phyloP scores from a whole-genome alignment of 208 protist genomes.

The Leishmania aethiopica region DNA sequence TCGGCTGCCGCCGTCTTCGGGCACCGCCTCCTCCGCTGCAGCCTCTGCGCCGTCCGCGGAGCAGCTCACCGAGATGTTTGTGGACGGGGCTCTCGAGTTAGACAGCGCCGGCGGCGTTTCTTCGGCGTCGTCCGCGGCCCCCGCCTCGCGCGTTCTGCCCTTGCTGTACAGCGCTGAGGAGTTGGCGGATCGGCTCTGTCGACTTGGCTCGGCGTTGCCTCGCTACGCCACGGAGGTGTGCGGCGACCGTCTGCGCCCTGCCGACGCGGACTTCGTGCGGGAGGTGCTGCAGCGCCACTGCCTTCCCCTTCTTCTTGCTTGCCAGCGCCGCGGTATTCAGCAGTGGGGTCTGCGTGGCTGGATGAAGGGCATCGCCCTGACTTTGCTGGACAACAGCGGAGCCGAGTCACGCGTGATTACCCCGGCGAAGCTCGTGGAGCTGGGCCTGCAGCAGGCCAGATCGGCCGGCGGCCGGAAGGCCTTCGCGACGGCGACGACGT shows the following conservation, averaged over 20 bases:
- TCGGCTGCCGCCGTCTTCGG: not conserved
- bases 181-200: slow-evolving; percentile 63
- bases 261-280: slow-evolving; percentile 21
- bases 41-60: not conserved
- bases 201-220: slow-evolving; percentile 52
- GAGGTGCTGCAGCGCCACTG: slow-evolving; percentile 40
- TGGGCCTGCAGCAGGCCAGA: slow-evolving; percentile 10
- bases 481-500: slow-evolving; percentile 22
- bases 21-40: not conserved
- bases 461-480: slow-evolving; percentile 12
- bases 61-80: slow-evolving; percentile 19
- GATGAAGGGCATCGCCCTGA: slow-evolving; percentile 25
- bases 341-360: slow-evolving; percentile 47
- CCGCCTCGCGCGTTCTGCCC: not conserved
- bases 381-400: slow-evolving; percentile 34
- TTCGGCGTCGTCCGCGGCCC: not conserved
- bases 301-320: slow-evolving; percentile 38
- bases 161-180: slow-evolving; percentile 40
- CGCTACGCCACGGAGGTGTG: slow-evolving; percentile 28
- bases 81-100: slow-evolving; percentile 31
- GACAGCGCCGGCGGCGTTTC: not conserved
- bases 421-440: slow-evolving; percentile 23
- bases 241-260: slow-evolving; percentile 31
- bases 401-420: slow-evolving; percentile 29
- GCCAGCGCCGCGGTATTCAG: slow-evolving; percentile 38